Evolutionary conservation across 2,329 filamentous ascomycete species (phyloP).

Genomic region (Myriosclerotinia scirpicola): DNA sequence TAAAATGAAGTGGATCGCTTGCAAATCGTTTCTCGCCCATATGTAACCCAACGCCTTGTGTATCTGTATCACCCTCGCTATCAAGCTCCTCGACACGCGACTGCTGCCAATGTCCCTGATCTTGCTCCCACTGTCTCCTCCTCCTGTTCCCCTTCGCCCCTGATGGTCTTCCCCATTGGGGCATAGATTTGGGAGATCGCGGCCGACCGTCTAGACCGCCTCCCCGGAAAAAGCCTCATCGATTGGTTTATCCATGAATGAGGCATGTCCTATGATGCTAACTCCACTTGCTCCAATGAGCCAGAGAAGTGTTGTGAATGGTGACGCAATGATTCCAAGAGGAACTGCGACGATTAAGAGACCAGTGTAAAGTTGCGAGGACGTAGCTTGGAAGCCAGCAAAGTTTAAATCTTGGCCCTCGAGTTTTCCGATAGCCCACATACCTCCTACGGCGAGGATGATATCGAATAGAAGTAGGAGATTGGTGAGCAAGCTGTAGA

Average conservation of each 20-base stretch:
- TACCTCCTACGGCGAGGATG: slow-evolving; percentile 77
- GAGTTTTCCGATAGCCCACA: slow-evolving; percentile 90
- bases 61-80: slow-evolving; percentile 53
- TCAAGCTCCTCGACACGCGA: slow-evolving; percentile 65
- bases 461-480: slow-evolving; percentile 87
- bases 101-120: slow-evolving; percentile 51
- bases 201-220: slow-evolving; percentile 99
- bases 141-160: slow-evolving; percentile 73
- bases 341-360: slow-evolving; percentile 82
- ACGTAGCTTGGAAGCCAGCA: slow-evolving; percentile 77
- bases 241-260: slow-evolving; percentile 97
- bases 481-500: slow-evolving; percentile 94
- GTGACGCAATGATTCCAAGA: slow-evolving; percentile 80
- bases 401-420: slow-evolving; percentile 85
- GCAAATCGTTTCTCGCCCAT: slow-evolving; percentile 51
- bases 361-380: slow-evolving; percentile 90
- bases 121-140: slow-evolving; percentile 52
- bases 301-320: slow-evolving; percentile 85
- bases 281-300: slow-evolving; percentile 93
- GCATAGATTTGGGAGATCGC: slow-evolving; percentile 94
- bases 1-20: slow-evolving; percentile 62
- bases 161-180: slow-evolving; percentile 99
- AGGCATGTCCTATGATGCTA: slow-evolving; percentile 89
- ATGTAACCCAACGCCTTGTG: slow-evolving; percentile 54
- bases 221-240: slow-evolving; percentile 99